Evolutionary conservation across 495 filamentous ascomycete genomes (phyloP).

Genomic region (Aspergillus avenaceus): DNA sequence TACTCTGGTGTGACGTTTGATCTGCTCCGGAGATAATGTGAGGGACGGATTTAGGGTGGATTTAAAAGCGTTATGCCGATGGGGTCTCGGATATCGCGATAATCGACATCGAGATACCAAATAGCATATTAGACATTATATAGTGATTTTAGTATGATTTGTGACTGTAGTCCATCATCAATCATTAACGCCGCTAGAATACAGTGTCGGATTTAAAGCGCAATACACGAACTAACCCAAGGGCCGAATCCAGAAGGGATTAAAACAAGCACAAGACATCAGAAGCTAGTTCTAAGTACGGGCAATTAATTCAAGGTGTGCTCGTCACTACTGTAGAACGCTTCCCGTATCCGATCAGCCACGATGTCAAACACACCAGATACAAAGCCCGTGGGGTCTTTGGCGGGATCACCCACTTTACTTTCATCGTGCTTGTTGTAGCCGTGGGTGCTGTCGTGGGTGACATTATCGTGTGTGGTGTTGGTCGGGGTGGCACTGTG

Average conservation of each 20-base stretch:
- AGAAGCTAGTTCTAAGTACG: background rate
- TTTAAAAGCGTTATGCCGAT: no score
- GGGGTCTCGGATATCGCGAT: no score
- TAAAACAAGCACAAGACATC: background rate
- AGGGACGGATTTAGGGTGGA: no score
- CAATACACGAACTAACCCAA: no score
- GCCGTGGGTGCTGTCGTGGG: background rate
- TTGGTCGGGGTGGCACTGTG: slow-evolving; percentile 1
- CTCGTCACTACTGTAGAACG: slow-evolving; percentile 35
- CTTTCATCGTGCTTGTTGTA: slow-evolving; percentile 4
- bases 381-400: slow-evolving; percentile 21
- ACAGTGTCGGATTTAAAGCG: background rate
- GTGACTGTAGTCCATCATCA: no score
- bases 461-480: background rate
- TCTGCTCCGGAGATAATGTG: no score
- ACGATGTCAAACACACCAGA: slow-evolving; percentile 17
- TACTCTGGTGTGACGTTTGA: no score
- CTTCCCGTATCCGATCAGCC: slow-evolving; percentile 17
- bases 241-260: background rate
- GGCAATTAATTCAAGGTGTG: slow-evolving; percentile 12
- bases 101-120: no score
- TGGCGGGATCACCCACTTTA: slow-evolving; percentile 10
- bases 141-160: no score
- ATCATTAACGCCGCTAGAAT: slow-evolving; percentile 2
- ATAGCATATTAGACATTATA: no score